phyloP scores from a whole-genome alignment of 2,329 filamentous ascomycete genomes.

The Sporothrix brasiliensis region DNA sequence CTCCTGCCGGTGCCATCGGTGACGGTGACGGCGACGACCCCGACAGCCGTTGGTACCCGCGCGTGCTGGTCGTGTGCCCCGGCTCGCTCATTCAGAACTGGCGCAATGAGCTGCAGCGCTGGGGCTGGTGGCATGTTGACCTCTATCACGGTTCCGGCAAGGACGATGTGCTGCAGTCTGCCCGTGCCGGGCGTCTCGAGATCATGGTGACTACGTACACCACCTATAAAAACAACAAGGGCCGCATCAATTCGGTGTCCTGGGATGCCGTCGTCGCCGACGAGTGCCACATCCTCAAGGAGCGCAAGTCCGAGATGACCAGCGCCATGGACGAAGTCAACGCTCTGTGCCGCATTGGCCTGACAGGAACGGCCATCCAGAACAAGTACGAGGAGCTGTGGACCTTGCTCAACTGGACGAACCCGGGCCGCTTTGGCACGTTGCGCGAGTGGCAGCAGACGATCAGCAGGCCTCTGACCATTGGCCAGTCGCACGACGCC shows the following conservation, averaged over 20 bases:
- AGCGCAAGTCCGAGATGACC: conserved; percentile 73
- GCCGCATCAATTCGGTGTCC: conserved; percentile 75
- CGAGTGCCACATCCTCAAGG: conserved; percentile 90
- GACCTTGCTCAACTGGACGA: conserved; percentile 95
- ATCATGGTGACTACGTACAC: conserved; percentile 93
- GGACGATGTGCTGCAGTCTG: conserved; percentile 71
- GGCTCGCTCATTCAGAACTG: conserved; percentile 89
- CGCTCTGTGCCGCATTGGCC: conserved; percentile 84
- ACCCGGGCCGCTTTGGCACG: conserved; percentile 71
- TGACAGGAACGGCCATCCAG: conserved; percentile 95
- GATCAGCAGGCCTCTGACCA: conserved; percentile 77
- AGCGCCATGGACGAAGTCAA: conserved; percentile 89
- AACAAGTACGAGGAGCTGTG: conserved; percentile 98
- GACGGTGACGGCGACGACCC: conserved; percentile 37
- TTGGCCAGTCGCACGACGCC: conserved; percentile 91
- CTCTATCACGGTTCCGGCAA: conserved; percentile 73
- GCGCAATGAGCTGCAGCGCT: conserved; percentile 80
- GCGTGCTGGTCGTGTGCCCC: conserved; percentile 83
- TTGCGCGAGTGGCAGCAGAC: conserved; percentile 74
- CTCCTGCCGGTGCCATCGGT: neutral
- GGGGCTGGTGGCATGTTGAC: conserved; percentile 95
- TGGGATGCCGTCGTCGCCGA: conserved; percentile 97
- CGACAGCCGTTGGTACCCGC: conserved; percentile 67
- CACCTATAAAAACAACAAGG: conserved; percentile 79
- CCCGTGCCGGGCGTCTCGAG: conserved; percentile 75